Percentiles rank a stretch among this genome's conserved stretches.
Evolutionary conservation across 2,329 filamentous ascomycete genomes (phyloP).

Genomic region (Aspergillus eucalypticola): DNA sequence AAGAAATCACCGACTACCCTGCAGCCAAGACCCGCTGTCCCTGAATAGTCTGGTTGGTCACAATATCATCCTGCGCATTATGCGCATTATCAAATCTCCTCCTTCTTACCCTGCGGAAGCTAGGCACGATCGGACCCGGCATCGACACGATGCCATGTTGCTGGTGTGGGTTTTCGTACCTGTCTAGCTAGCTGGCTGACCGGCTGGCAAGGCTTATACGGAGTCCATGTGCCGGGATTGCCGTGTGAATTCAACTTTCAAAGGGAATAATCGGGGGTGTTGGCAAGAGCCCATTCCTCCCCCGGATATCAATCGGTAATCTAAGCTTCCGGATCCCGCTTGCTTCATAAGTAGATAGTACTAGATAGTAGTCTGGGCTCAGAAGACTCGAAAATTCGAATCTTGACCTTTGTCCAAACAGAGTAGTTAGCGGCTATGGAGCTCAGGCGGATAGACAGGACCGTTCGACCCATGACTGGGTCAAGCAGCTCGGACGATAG

Average conservation of each 20-base stretch:
- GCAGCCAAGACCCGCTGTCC: constrained; percentile 20
- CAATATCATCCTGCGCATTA: constrained; percentile 6
- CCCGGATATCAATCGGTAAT: neutral
- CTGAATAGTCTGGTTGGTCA: constrained; percentile 18
- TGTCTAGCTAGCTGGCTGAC: neutral
- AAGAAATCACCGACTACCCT: constrained; percentile 18
- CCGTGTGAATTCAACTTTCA: neutral
- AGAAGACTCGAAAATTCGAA: neutral
- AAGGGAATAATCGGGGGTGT: too few species aligned
- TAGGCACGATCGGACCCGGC: neutral
- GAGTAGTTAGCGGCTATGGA: neutral
- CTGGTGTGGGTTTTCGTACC: neutral
- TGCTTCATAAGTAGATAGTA: neutral
- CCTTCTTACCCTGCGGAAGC: neutral
- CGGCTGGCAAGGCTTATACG: neutral
- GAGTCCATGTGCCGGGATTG: neutral
- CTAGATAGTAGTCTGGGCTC: neutral
- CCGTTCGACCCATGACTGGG: neutral
- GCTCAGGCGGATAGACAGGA: too few species aligned
- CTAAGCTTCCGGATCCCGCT: neutral
- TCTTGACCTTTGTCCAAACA: neutral
- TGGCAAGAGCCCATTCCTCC: neutral
- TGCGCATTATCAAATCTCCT: constrained; percentile 5
- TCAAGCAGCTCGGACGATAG: constrained; percentile 13
- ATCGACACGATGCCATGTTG: neutral